Conservation (phyloP, 2,329 filamentous ascomycete species). For the Aspergillus fructus region DNA sequence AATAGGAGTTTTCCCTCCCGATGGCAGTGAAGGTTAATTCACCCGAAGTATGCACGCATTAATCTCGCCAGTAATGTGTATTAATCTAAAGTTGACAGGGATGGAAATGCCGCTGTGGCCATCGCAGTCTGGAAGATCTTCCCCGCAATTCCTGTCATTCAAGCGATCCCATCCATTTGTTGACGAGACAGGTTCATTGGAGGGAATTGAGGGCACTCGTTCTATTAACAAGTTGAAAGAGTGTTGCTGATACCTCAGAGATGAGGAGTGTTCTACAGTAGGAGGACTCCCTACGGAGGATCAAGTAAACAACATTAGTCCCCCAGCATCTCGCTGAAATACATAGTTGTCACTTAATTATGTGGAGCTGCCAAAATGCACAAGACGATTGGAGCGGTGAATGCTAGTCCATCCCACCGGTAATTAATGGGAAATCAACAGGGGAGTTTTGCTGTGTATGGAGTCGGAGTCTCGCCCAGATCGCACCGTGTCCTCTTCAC, state of each 20-base stretch:
- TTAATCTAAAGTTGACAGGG: background rate
- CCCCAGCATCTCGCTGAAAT: background rate
- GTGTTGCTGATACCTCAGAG: no score
- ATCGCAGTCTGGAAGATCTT: constrained; percentile 14
- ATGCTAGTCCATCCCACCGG: background rate
- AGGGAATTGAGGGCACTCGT: background rate
- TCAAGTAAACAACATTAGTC: no score
- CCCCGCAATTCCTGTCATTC: constrained; percentile 16
- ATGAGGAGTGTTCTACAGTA: no score
- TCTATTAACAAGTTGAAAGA: background rate
- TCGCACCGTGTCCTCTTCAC: constrained; percentile 21
- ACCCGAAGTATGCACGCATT: background rate
- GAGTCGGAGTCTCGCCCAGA: constrained; percentile 6
- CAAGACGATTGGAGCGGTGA: background rate
- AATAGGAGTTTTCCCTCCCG: background rate
- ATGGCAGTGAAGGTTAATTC: no score
- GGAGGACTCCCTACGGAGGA: no score
- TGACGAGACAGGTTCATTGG: background rate
- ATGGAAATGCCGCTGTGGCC: background rate
- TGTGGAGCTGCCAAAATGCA: background rate
- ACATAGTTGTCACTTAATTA: background rate
- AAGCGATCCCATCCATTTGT: background rate
- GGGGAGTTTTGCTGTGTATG: constrained; percentile 1
- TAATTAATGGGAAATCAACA: background rate
- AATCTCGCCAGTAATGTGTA: background rate